phyloP scores from a whole-genome alignment of 2,329 filamentous ascomycete species.

The Daldinia eschscholtzii region DNA sequence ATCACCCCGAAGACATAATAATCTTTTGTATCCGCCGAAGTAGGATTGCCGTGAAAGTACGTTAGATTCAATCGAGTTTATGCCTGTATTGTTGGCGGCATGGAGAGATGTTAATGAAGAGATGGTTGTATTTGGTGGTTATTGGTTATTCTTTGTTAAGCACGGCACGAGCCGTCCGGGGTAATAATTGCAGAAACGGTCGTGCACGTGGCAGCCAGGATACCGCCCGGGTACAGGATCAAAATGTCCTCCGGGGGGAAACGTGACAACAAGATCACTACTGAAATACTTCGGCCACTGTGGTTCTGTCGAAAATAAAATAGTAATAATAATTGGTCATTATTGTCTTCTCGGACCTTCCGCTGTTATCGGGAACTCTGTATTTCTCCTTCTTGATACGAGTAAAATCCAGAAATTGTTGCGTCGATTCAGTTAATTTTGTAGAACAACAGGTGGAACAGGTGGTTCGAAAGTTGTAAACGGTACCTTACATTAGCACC shows the following conservation, averaged over 20 bases:
- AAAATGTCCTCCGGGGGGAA: slow-evolving; percentile 17
- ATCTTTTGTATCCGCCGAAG: not conserved
- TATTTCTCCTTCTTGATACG: not conserved
- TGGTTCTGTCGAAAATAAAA: not conserved
- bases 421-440: not conserved
- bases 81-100: not conserved
- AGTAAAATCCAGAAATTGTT: not conserved
- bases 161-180: not conserved
- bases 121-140: not conserved
- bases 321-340: too few species aligned
- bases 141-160: not conserved
- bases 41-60: not conserved
- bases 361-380: not conserved
- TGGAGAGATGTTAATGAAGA: not conserved
- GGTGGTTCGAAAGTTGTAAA: slow-evolving; percentile 17
- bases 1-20: not conserved
- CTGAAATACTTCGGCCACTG: slow-evolving; percentile 3
- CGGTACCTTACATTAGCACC: slow-evolving; percentile 36
- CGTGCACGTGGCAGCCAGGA: slow-evolving; percentile 25
- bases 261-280: slow-evolving; percentile 7
- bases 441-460: slow-evolving; percentile 4
- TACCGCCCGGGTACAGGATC: slow-evolving; percentile 14
- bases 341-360: not conserved
- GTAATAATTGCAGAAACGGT: slow-evolving; percentile 5
- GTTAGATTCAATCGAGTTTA: not conserved